phyloP scores from a whole-genome alignment of 345 rosid species.

The Hibiscus tridactylites region DNA sequence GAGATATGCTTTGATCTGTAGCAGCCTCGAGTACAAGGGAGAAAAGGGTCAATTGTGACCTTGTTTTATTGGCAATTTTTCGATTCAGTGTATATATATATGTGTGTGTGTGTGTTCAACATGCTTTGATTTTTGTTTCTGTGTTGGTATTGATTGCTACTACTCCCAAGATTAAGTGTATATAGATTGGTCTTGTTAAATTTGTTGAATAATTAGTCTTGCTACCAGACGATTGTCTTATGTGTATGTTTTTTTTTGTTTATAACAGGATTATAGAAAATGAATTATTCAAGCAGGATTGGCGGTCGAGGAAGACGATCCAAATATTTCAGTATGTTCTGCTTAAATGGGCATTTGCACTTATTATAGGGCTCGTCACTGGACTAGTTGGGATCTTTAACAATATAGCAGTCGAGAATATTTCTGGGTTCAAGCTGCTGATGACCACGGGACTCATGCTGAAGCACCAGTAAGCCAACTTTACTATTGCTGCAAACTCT shows the following conservation, averaged over 20 bases:
- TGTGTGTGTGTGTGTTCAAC: not conserved
- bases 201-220: not conserved
- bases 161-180: not conserved
- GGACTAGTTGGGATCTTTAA: constrained; percentile 34
- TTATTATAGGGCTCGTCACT: constrained; percentile 23
- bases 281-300: constrained; percentile 37
- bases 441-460: constrained; percentile 24
- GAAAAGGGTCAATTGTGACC: not conserved
- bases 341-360: constrained; percentile 38
- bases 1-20: not conserved
- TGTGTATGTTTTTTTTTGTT: not conserved
- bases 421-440: constrained; percentile 36
- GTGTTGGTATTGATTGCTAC: not conserved
- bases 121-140: not conserved
- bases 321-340: constrained; percentile 35
- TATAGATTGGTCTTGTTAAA: not conserved
- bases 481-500: not conserved
- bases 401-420: constrained; percentile 33
- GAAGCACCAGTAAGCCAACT: constrained; percentile 19
- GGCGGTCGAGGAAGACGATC: constrained; percentile 34
- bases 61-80: not conserved
- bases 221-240: not conserved
- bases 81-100: not conserved
- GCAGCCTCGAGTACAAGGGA: not conserved
- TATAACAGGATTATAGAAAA: constrained; percentile 5